Conservation (phyloP, 2,329 filamentous ascomycete species). For the Atkinsonella hypoxylon region DNA sequence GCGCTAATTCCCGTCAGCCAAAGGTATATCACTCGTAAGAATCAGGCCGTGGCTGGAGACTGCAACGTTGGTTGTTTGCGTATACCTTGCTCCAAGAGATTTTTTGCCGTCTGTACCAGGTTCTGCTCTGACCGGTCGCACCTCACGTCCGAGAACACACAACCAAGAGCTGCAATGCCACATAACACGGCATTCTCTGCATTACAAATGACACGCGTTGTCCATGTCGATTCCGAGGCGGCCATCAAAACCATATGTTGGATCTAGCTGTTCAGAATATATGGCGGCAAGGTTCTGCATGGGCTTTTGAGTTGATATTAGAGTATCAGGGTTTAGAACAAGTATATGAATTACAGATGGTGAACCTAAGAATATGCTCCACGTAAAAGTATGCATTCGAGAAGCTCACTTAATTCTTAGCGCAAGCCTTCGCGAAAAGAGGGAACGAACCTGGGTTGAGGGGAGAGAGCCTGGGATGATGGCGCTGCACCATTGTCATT, state of each 20-base stretch:
- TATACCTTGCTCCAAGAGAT: constrained; percentile 1
- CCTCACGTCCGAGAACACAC: constrained; percentile 34
- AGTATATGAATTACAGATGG: constrained; percentile 21
- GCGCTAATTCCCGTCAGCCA: constrained; percentile 38
- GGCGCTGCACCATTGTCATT: not conserved
- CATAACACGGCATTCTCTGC: constrained; percentile 36
- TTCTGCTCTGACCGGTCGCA: constrained; percentile 30
- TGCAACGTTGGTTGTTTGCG: constrained; percentile 11
- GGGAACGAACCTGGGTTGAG: constrained; percentile 18
- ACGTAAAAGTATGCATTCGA: constrained; percentile 41
- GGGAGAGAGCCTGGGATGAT: constrained; percentile 8
- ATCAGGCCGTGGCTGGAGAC: constrained; percentile 40
- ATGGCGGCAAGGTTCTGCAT: constrained; percentile 32
- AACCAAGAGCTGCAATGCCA: constrained; percentile 42
- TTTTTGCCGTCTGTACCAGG: constrained; percentile 23
- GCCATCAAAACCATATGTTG: constrained; percentile 38
- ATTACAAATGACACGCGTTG: constrained; percentile 15
- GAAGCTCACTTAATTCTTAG: constrained; percentile 41
- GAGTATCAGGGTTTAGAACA: not conserved
- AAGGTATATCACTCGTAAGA: constrained; percentile 40
- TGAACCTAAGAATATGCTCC: constrained; percentile 32
- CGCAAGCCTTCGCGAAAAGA: constrained; percentile 39
- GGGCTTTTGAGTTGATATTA: not conserved
- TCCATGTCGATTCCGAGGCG: constrained; percentile 22
- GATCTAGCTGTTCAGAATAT: constrained; percentile 42